Percentiles rank a stretch among this genome's conserved stretches.
Evolutionary conservation across 768 basidiomycete genomes (phyloP).

Genomic region (Crassisporium funariophilum): DNA sequence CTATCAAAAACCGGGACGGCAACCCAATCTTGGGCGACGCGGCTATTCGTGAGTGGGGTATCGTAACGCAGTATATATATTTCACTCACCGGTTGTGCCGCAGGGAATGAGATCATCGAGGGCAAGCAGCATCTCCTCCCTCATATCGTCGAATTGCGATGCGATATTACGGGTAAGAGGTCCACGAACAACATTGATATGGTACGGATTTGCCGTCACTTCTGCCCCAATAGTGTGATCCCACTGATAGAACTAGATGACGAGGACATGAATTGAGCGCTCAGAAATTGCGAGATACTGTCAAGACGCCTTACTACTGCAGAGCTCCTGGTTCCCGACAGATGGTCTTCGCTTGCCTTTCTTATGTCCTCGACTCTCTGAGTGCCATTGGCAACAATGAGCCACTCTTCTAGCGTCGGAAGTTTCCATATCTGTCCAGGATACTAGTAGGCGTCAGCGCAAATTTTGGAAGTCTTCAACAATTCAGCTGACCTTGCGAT

Average conservation of each 20-base stretch:
- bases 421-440: slow-evolving; percentile 21
- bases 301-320: slow-evolving; percentile 23
- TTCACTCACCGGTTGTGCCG: no score
- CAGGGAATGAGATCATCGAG: slow-evolving; percentile 41
- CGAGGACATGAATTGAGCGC: neutral
- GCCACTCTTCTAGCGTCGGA: slow-evolving; percentile 16
- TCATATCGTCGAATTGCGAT: slow-evolving; percentile 36
- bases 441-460: slow-evolving; percentile 12
- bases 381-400: slow-evolving; percentile 38
- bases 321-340: slow-evolving; percentile 30
- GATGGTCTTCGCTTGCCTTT: slow-evolving; percentile 31
- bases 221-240: slow-evolving; percentile 35
- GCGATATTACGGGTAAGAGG: slow-evolving; percentile 38
- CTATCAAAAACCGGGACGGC: no score
- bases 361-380: slow-evolving; percentile 53
- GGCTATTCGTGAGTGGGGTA: neutral
- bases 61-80: slow-evolving; percentile 5
- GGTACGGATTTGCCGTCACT: slow-evolving; percentile 35
- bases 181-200: slow-evolving; percentile 35
- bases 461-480: neutral
- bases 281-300: neutral
- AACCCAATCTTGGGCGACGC: no score
- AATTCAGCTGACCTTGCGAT: slow-evolving; percentile 17
- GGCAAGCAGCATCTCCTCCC: slow-evolving; percentile 47
- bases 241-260: slow-evolving; percentile 24